Evolutionary conservation across 306 rosid genomes (phyloP), one percentile per base, ranked within the genome.

Genomic region (Vigna mungo): DNA sequence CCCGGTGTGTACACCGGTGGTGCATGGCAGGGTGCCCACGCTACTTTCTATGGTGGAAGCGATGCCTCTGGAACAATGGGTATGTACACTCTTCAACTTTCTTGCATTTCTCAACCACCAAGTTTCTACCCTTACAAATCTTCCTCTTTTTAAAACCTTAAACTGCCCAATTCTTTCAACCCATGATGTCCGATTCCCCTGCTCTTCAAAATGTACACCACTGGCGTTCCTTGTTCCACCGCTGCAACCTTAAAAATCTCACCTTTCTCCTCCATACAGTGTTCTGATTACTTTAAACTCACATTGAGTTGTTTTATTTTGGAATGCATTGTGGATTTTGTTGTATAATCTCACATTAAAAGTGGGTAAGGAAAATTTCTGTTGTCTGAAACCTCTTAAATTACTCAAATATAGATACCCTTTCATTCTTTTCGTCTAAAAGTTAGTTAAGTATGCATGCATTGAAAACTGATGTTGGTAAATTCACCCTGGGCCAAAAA

Each of bases 41-140:
- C 98, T 55, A 93, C 98, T 56, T 93, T 93, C 88, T 93, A 93
- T 44, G 96, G 98, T 59, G 98, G 98, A 83, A 88, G 86, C 37
- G 96, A 93, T 54, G 98, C 96, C 48, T 90, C 96, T 15, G 96
- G 96, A 67, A 90, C 97, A 34, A 92, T 92, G 97, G 97, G 97
- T 88, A 77, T 9, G 15, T 18, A 59, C 12, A 14, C 23, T 61
- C 46, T 67, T 36, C 11, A 4, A n/a, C 37, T 7, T 0, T 12
- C 17, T 10, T 32, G 21, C 11, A 63, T 25, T 58, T 46, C 27
- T 11, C 15, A 11, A 9, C 54, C 9, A 49, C 17, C 46, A 41
- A 8, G 3, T n/a, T 51, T 1, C 23, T 60, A 23, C 27, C 8
- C n/a, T n/a, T n/a, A n/a, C n/a, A n/a, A n/a, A n/a, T n/a, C n/a